Base-by-base conservation (phyloP, 441 rosid genomes). In the Bocquillonia castaneifolia region DNA sequence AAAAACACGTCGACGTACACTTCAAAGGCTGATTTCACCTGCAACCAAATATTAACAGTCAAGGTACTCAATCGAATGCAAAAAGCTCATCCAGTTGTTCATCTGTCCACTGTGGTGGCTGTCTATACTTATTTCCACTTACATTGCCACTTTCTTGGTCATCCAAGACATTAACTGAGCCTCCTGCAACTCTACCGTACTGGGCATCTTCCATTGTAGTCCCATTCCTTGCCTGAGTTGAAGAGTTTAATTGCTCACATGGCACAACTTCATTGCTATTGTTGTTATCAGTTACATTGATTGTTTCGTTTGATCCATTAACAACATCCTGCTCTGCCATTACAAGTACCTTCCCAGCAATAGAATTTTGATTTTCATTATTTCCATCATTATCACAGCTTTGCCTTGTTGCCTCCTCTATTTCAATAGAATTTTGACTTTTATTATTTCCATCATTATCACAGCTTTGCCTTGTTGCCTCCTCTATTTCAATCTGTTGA, bases 51-150 rank as follows among this genome's bases (percentile, higher is more conserved):
- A 45, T 29, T 36, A 3, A 23, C 28, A 28, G 10, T 25, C 25
- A 20, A 58, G 45, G 64, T 54, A 4, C 39, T 79, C 79, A 84
- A 68, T 89, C 92, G 51, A 80, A 82, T 39, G 76, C 84, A 70
- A 87, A 78, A 67, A 92, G 90, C 79, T 86, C 85, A 70, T 89
- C 91, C 60, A 92, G 80, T 68, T 92, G 98, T 70, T 92, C 94
- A 52, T 92, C 94, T 0, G 98, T 92, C 96, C 98, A 92, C 63
- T 82, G 83, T 14, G 85, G 91, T 47, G 57, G 57, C 64, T 69
- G 77, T 51, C 67, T 65, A 68, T 71, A 59, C 50, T 68, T 54
- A 15, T 13, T 48, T 59, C 63, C 72, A n/a, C 25, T 26, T 10
- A 9, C 32, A n/a, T 18, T 54, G 55, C 23, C 36, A 37, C 29